Evolutionary conservation across 2,329 filamentous ascomycete species (phyloP).

Genomic region (Fusarium piperis): DNA sequence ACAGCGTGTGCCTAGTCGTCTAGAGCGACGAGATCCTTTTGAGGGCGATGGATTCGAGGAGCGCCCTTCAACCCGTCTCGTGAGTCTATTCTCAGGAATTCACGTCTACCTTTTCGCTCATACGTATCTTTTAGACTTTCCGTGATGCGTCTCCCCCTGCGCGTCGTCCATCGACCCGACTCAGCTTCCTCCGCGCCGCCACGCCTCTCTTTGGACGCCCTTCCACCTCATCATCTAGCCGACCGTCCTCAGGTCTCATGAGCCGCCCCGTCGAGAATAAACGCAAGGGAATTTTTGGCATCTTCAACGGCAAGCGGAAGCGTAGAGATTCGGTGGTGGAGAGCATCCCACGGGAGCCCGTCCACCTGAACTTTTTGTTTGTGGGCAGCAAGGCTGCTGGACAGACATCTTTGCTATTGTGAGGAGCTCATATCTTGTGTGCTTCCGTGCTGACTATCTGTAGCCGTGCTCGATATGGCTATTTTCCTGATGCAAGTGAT

Average conservation of each 20-base stretch:
- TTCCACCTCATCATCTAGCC: constrained; percentile 14
- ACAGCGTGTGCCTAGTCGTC: constrained; percentile 46
- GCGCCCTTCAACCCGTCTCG: constrained; percentile 45
- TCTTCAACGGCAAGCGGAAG: constrained; percentile 45
- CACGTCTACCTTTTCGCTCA: rapidly evolving
- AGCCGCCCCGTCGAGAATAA: constrained; percentile 9
- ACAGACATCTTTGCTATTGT: constrained; percentile 53
- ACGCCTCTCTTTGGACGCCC: constrained; percentile 40
- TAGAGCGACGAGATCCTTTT: constrained; percentile 50
- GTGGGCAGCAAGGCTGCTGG: constrained; percentile 46
- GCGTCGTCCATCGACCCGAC: constrained; percentile 38
- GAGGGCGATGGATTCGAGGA: constrained; percentile 46
- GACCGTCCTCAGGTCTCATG: constrained; percentile 18
- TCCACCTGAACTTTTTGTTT: constrained; percentile 50
- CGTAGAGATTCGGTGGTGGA: constrained; percentile 23
- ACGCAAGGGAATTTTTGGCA: constrained; percentile 30
- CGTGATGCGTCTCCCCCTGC: constrained; percentile 28
- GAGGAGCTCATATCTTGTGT: neutral
- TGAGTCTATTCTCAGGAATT: constrained; percentile 5
- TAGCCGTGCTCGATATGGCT: constrained; percentile 51
- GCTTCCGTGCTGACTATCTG: neutral
- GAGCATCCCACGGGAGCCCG: constrained; percentile 25
- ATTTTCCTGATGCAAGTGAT: constrained; percentile 49
- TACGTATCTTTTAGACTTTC: constrained; percentile 33
- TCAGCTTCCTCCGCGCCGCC: constrained; percentile 42